A percentile compares a stretch with the other conserved stretches of the same genome.
phyloP scores from a whole-genome alignment of 2,329 filamentous ascomycete species.

The Coniochaeta sp. region DNA sequence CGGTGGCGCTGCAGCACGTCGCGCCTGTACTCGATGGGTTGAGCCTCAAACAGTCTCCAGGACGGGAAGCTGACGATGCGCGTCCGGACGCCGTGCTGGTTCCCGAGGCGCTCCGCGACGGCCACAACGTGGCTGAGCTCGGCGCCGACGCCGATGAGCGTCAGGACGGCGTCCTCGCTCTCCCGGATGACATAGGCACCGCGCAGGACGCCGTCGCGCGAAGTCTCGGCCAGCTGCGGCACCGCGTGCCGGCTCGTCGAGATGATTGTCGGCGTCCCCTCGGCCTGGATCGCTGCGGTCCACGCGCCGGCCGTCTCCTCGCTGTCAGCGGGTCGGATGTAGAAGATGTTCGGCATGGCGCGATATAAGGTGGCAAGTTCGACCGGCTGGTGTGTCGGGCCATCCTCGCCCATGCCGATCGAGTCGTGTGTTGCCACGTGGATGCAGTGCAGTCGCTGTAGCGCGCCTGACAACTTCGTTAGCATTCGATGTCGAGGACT shows the following conservation, averaged over 20 bases:
- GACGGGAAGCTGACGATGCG: slow-evolving; percentile 30
- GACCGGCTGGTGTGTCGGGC: slow-evolving; percentile 49
- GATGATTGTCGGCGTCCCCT: slow-evolving; percentile 31
- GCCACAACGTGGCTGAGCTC: slow-evolving; percentile 34
- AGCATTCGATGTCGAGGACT: too few species aligned
- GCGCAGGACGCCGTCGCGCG: slow-evolving; percentile 21
- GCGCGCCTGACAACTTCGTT: slow-evolving; percentile 20
- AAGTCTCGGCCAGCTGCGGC: slow-evolving; percentile 22
- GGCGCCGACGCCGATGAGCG: slow-evolving; percentile 28
- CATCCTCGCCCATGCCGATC: slow-evolving; percentile 46
- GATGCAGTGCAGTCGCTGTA: slow-evolving; percentile 40
- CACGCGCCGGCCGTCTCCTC: slow-evolving; percentile 43
- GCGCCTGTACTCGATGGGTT: slow-evolving; percentile 24
- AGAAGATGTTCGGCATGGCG: slow-evolving; percentile 46
- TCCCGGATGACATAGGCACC: slow-evolving; percentile 32
- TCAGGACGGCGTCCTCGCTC: slow-evolving; percentile 27
- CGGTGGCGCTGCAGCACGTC: slow-evolving; percentile 26
- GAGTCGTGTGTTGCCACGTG: slow-evolving; percentile 47
- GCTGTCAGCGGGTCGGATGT: slow-evolving; percentile 45
- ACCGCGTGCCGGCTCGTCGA: slow-evolving; percentile 33
- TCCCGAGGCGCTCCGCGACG: slow-evolving; percentile 26
- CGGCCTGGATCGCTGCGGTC: slow-evolving; percentile 24
- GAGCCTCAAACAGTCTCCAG: slow-evolving; percentile 25
- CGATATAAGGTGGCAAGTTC: slow-evolving; percentile 42
- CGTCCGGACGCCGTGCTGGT: slow-evolving; percentile 18